phyloP scores from a whole-genome alignment of 179 eudicot species.

The Silene vulgaris region DNA sequence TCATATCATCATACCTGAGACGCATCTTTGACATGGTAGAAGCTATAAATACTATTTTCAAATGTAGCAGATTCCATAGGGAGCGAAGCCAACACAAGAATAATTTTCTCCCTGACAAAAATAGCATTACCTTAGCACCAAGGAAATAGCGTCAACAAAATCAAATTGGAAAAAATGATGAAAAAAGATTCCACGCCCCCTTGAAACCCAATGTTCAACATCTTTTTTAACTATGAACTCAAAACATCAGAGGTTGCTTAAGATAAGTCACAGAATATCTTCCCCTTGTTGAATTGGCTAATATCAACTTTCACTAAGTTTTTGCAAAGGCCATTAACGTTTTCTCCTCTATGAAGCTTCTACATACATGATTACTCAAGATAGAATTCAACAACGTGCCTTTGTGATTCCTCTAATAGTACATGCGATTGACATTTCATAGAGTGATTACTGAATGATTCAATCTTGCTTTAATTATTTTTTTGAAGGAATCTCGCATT shows the following conservation, averaged over 20 bases:
- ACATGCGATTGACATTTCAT: neutral
- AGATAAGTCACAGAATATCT: too few relatives aligned
- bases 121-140: neutral
- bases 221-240: too few relatives aligned
- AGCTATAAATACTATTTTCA: conserved; percentile 37
- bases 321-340: too few relatives aligned
- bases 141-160: neutral
- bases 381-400: neutral
- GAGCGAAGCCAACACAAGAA: conserved; percentile 32
- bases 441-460: neutral
- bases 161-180: neutral
- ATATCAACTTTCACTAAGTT: too few relatives aligned
- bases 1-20: conserved; percentile 49
- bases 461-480: neutral
- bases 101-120: conserved; percentile 32
- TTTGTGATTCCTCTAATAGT: neutral
- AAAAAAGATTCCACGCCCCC: neutral
- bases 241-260: too few relatives aligned
- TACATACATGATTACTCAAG: neutral
- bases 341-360: too few relatives aligned
- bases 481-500: too few relatives aligned
- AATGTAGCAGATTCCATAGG: conserved; percentile 30
- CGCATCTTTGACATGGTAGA: conserved; percentile 62
- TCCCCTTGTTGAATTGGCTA: too few relatives aligned
- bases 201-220: neutral